Base-by-base conservation (phyloP, 352 stramenopile genomes). In the Pythium biforme region DNA sequence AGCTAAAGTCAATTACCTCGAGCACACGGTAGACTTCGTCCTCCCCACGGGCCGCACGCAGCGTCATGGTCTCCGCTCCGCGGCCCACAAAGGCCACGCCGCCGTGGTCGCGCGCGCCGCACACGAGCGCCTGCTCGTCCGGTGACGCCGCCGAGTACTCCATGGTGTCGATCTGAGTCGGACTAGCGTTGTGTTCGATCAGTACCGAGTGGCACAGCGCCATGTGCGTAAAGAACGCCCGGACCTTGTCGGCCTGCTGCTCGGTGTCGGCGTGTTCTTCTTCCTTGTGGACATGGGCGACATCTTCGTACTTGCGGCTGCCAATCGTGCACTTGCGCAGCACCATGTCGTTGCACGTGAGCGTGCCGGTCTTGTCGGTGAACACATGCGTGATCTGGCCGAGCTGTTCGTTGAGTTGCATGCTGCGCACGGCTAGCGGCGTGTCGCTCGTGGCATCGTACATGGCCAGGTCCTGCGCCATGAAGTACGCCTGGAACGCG, bases 301-400 rank as follows among this genome's bases (percentile, higher is more conserved):
- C 82, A 51, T 83, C 90, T 27, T 86, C 86, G 57, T 94, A 92
- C 40, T 69, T 84, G 11, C 74, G 56, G 12, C 86, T 85, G 45
- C 81, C 73, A 46, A 95, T 84, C 29, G 74, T 87, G 63, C 83
- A 92, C 65, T 92, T 94, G 46, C 85, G 81, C 53, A 95, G 90
- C 54, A 92, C 85, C 86, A 95, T 95, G 54, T 87, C 88, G 76
- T 95, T 95, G 64, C 86, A 93, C 7, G 87, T 95, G 2, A 95
- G 69, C 3, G 87, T 95, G n/a, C 86, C 86, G 0, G 87, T 95
- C 60, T 95, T 95, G 67, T 95, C 86, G 14, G 84, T 98, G 72
- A 99, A 99, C 27, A 99, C 96, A 71, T 99, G 98, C 45, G 97
- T 94, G 55, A 99, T 93, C 55, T 95, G 80, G 1, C 87, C 87